Evolutionary conservation across 768 basidiomycete species (phyloP), one percentile per base, ranked within the genome.

Genomic region (Pisolithus albus): DNA sequence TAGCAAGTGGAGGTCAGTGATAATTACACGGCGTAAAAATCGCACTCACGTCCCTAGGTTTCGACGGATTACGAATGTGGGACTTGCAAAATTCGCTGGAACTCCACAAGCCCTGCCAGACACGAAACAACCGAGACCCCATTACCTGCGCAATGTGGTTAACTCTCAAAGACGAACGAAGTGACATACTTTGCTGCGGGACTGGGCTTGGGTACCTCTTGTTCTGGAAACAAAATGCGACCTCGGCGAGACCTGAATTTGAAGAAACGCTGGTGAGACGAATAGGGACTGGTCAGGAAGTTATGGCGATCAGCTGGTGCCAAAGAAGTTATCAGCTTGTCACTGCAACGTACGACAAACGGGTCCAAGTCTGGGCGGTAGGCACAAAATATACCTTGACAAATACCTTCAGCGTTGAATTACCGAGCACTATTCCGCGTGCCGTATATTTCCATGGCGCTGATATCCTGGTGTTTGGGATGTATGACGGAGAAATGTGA

Each of bases 101-200:
- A 8, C 46, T 11, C 3, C 15, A 32, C 4, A 54, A 51, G 36
- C 45, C 30, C 19, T 36, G 24, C 13, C 40, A 46, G 18, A 52
- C 34, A 30, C 15, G 38, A n/a, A 52, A 49, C 28, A 34, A 47
- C 34, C 7, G 19, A 2, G 47, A 55, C 39, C 54, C 47, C 4
- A 30, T 55, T 21, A 55, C 54, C n/a, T 52, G 51, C 10, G 13
- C 45, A 16, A 5, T 19, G 28, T 55, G 54, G 54, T 28, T 55
- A 4, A 39, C 46, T 16, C 18, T 15, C 15, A 47, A 52, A n/a
- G 41, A 50, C 9, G 24, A 44, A 5, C 1, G 9, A 16, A 13
- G 34, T 1, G 42, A 55, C 18, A 49, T 37, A 13, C 42, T 55
- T 5, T 55, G 54, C 16, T 41, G 26, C 5, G 34, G 54, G 11